Conservation (phyloP, 805 yeast species). For the Wickerhamomyces sydowiorum region DNA sequence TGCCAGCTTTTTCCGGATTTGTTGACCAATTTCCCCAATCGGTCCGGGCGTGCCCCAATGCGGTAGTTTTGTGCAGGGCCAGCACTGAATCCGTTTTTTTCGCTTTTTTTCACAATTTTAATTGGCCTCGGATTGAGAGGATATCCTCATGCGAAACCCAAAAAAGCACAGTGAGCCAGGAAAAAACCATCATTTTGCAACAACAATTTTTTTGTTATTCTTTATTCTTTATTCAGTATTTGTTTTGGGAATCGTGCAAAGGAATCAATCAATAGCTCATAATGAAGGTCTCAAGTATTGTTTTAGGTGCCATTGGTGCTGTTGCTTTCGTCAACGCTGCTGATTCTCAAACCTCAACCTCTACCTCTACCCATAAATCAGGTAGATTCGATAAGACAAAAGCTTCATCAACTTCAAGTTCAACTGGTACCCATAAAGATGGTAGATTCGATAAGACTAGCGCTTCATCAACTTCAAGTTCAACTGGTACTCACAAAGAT, state of each 20-base stretch:
- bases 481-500: conserved; percentile 43
- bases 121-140: neutral
- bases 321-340: conserved; percentile 17
- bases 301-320: conserved; percentile 15
- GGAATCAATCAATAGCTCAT: no score
- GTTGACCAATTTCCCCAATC: neutral
- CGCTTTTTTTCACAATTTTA: neutral
- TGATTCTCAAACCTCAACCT: no score
- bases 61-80: no score
- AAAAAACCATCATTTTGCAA: neutral
- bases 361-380: conserved; percentile 40
- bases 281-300: conserved; percentile 19
- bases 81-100: neutral
- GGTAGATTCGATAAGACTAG: conserved; percentile 51
- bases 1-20: neutral
- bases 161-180: neutral
- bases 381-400: conserved; percentile 45
- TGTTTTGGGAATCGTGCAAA: no score
- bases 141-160: neutral
- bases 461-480: conserved; percentile 27
- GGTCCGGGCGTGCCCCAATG: neutral
- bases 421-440: conserved; percentile 47
- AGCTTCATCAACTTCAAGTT: conserved; percentile 26
- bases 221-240: no score
- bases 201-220: no score